Evolutionary conservation across 192 early-diverging fungal genomes (phyloP), one percentile per base, ranked within the genome.

Genomic region (Chytriomyces sp.): DNA sequence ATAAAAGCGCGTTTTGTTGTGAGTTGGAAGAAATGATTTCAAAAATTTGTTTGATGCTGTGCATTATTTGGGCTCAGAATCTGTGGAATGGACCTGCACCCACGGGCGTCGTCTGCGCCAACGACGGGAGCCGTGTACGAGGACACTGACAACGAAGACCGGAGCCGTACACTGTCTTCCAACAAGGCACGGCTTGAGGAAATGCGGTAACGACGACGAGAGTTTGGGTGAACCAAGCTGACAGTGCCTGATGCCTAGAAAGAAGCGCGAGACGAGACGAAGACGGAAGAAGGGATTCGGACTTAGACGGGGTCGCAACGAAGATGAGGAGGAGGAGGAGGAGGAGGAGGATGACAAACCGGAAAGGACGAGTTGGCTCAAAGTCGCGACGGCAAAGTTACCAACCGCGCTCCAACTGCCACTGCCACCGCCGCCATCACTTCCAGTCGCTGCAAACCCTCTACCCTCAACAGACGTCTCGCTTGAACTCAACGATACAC

Each of bases 401-500:
- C 17, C 59, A 31, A 14, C 59, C 32, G n/a, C 12, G 54, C 26
- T 28, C 26, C 54, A 28, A 10, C 17, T 10, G 54, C 10, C 26
- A 7, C 54, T 7, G 28, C 26, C 7, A 26, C 54, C n/a, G n/a
- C n/a, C n/a, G n/a, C 26, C 54, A 56, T 22, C 54, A 12, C 28
- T 12, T 28, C 54, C 54, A 19, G 8, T 44, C 41, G 7, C 41
- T 10, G 7, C 17, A 14, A 14, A 0, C 0, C 54, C 25, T 10
- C 26, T 56, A 28, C 10, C 54, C 25, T 56, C 54, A 26, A 38
- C 36, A 14, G 36, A 61, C 36, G 59, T 37, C 59, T 31, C 59
- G 33, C 54, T n/a, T 14, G 59, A 61, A 19, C 36, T 61, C 32
- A 61, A 61, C 30, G 59, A 61, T 19, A 61, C 59, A 19, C 59